Conservation (phyloP, 768 basidiomycete genomes). For the Agaricus sinodeliciosus region DNA sequence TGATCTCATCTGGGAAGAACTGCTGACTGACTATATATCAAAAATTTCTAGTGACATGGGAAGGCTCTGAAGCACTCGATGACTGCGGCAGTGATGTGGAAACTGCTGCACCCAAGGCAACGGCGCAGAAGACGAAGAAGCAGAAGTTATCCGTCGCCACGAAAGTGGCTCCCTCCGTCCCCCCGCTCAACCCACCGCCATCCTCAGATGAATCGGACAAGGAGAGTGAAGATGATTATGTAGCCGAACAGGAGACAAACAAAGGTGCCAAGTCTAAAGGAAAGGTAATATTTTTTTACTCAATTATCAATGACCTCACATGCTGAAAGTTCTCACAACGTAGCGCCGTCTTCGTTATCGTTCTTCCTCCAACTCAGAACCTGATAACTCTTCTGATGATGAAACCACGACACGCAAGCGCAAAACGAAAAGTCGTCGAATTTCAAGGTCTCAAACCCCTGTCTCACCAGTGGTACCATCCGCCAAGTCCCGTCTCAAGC, state of each 20-base stretch:
- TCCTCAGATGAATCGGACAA: constrained; percentile 41
- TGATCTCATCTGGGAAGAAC: not conserved
- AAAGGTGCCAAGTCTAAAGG: constrained; percentile 26
- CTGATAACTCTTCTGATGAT: constrained; percentile 40
- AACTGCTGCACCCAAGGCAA: constrained; percentile 20
- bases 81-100: constrained; percentile 26
- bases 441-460: constrained; percentile 23
- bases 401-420: constrained; percentile 12
- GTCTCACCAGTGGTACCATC: constrained; percentile 23
- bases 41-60: constrained; percentile 58
- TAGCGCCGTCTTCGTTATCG: constrained; percentile 3
- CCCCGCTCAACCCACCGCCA: constrained; percentile 2
- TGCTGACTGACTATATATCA: constrained; percentile 13
- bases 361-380: constrained; percentile 13
- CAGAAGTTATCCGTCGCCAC: constrained; percentile 16
- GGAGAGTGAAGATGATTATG: constrained; percentile 69
- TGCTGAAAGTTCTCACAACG: not conserved
- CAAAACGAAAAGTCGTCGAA: constrained; percentile 17
- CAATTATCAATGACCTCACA: not conserved
- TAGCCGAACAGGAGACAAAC: constrained; percentile 35
- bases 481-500: constrained; percentile 19
- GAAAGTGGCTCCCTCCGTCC: not conserved
- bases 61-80: constrained; percentile 55
- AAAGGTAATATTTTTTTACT: constrained; percentile 33
- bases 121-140: constrained; percentile 20